Base-by-base conservation (phyloP, 345 rosid species). In the Acer yangbiense region DNA sequence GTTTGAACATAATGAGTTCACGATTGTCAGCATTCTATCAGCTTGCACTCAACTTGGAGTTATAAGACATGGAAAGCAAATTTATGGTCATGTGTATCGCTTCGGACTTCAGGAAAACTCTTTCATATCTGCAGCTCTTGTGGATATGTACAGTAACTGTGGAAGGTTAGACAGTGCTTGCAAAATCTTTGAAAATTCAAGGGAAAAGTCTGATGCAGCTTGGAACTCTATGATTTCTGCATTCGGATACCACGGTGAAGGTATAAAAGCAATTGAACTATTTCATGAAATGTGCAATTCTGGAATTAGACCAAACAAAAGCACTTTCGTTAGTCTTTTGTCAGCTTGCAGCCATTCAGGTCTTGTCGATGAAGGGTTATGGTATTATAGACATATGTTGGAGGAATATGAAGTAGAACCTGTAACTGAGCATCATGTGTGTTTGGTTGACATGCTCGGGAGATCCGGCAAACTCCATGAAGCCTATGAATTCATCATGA, bases 321-420 rank as follows among this genome's bases (percentile, higher is more conserved):
- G 87, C 83, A 87, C 88, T 76, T 84, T 90, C 58, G 76, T 86
- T 7, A 86, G 90, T 63, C 61, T 90, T 54, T 57, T 88, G 23
- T 83, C 92, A 44, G 89, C 94, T 61, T 88, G 94, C 68, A 84
- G 86, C 65, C 92, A 90, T 76, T 81, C 87, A 44, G 90, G 92
- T 8, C 84, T 85, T 23, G 73, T 90, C 10, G 72, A 80, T 4
- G 82, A 84, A 79, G 90, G 90, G 32, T 60, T 90, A 35, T 74
- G 39, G 71, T 88, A 83, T 76, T 87, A 87, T 78, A 69, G 78
- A 68, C 78, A 77, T 50, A 90, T 90, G 93, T 75, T 71, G 39
- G 75, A 65, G 71, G 62, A 77, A 58, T 86, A 78, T n/a, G 80
- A 73, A 10, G 88, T 88, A 20, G 78, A 86, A 77, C 87, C 89